Conservation (phyloP, 352 stramenopile species). For the Phytophthora pistaciae region DNA sequence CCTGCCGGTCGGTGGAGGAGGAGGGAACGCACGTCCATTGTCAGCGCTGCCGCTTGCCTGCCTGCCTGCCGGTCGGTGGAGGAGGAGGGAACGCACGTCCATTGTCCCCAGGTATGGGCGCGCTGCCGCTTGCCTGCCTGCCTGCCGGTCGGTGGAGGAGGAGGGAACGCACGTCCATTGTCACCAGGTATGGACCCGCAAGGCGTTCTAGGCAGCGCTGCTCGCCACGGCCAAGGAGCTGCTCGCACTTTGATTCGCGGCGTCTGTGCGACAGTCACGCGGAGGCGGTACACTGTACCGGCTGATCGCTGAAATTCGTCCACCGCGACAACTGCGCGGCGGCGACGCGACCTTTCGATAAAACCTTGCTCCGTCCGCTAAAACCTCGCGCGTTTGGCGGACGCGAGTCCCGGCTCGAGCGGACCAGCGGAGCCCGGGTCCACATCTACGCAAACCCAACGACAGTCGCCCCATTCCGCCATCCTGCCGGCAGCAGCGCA, state of each 20-base stretch:
- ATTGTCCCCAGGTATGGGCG: no score
- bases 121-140: not conserved
- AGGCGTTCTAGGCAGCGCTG: not conserved
- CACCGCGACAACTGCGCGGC: not conserved
- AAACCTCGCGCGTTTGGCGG: slow-evolving; percentile 19
- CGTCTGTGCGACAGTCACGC: slow-evolving; percentile 28
- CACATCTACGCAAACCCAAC: slow-evolving; percentile 38
- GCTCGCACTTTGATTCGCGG: slow-evolving; percentile 14
- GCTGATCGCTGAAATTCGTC: slow-evolving; percentile 13
- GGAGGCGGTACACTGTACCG: slow-evolving; percentile 7
- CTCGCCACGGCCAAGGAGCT: not conserved
- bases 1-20: not conserved
- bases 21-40: not conserved
- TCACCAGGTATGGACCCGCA: not conserved
- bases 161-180: not conserved
- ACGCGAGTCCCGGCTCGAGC: slow-evolving; percentile 5
- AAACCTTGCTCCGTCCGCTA: slow-evolving; percentile 27
- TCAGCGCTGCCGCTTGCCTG: not conserved
- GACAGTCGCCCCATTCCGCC: slow-evolving; percentile 39
- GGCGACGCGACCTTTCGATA: slow-evolving; percentile 16
- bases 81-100: not conserved
- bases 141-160: not conserved
- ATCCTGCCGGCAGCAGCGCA: slow-evolving; percentile 22
- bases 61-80: no score
- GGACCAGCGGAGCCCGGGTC: slow-evolving; percentile 34